Evolutionary conservation across 306 rosid genomes (phyloP).

Genomic region (Inga laurina): DNA sequence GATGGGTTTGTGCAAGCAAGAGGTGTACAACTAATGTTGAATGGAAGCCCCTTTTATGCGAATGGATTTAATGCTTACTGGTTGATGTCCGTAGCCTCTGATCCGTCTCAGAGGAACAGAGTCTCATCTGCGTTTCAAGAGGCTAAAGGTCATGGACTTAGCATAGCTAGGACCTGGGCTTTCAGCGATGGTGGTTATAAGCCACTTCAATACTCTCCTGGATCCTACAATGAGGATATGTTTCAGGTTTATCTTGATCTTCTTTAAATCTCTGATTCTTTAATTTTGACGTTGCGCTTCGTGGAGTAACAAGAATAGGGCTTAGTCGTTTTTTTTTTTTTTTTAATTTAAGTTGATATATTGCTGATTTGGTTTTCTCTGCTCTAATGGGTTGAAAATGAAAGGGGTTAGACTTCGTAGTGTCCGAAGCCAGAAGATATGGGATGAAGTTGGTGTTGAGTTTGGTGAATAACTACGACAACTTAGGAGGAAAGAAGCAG

Average conservation of each 20-base stretch:
- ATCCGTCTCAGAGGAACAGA: constrained; percentile 72
- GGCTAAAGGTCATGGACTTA: constrained; percentile 64
- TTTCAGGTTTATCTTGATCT: constrained; percentile 57
- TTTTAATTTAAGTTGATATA: not conserved
- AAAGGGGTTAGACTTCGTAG: constrained; percentile 84
- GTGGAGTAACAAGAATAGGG: not conserved
- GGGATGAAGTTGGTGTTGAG: constrained; percentile 82
- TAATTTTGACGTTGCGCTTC: not conserved
- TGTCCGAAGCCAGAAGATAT: constrained; percentile 68
- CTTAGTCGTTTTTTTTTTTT: not conserved
- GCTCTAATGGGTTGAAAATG: constrained; percentile 27
- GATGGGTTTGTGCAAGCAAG: constrained; percentile 71
- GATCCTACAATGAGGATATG: constrained; percentile 75
- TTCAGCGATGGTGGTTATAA: constrained; percentile 81
- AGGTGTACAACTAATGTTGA: constrained; percentile 68
- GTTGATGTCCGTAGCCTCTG: constrained; percentile 83
- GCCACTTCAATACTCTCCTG: constrained; percentile 82
- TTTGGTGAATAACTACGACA: constrained; percentile 79
- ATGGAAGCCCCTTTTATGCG: constrained; percentile 77
- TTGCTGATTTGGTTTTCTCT: not conserved
- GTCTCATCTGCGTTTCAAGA: constrained; percentile 70
- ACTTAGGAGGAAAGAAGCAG: constrained; percentile 85
- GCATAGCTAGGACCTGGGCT: constrained; percentile 88
- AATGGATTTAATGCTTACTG: constrained; percentile 95
- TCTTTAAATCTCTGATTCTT: not conserved